These are phyloP conservation scores for Clathrospora elynae DNA, from an alignment of 2,329 filamentous ascomycete genomes.

Conservation along the genomic window DNA sequence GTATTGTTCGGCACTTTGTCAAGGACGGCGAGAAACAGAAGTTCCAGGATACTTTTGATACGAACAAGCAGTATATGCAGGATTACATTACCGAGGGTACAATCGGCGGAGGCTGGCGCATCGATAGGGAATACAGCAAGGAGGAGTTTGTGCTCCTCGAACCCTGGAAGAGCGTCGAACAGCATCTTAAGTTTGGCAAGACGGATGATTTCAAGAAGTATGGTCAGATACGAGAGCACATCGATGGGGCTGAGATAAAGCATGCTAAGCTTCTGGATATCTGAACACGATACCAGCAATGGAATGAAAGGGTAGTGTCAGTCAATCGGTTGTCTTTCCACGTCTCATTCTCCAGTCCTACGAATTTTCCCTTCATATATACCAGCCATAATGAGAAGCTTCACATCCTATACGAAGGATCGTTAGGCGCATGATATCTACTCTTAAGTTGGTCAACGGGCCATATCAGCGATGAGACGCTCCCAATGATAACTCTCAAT, in stretches of 20 bases:
- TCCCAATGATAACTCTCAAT: no score
- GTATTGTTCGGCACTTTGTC: slow-evolving; percentile 46
- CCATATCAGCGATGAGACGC: no score
- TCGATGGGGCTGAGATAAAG: slow-evolving; percentile 31
- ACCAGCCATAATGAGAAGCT: no score
- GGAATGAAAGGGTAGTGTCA: no score
- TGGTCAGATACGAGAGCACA: slow-evolving; percentile 20
- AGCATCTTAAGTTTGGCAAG: slow-evolving; percentile 45
- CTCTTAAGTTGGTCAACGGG: no score
- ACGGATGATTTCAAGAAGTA: slow-evolving; percentile 42
- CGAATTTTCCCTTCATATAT: no score
- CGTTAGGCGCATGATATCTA: no score
- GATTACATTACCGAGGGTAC: slow-evolving; percentile 33
- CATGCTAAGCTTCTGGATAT: slow-evolving; percentile 31
- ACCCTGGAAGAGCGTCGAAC: slow-evolving; percentile 47
- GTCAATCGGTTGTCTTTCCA: no score
- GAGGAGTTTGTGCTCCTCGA: slow-evolving; percentile 53
- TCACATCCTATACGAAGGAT: no score
- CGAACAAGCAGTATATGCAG: slow-evolving; percentile 32
- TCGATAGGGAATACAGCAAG: slow-evolving; percentile 44
- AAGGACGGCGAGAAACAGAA: slow-evolving; percentile 21
- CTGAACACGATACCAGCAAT: no score
- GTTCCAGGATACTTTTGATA: slow-evolving; percentile 38
- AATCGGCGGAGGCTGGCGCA: slow-evolving; percentile 48
- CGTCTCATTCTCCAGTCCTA: no score